Evolutionary conservation across 208 protist genomes (phyloP).

Genomic region (Leishmania amazonensis): DNA sequence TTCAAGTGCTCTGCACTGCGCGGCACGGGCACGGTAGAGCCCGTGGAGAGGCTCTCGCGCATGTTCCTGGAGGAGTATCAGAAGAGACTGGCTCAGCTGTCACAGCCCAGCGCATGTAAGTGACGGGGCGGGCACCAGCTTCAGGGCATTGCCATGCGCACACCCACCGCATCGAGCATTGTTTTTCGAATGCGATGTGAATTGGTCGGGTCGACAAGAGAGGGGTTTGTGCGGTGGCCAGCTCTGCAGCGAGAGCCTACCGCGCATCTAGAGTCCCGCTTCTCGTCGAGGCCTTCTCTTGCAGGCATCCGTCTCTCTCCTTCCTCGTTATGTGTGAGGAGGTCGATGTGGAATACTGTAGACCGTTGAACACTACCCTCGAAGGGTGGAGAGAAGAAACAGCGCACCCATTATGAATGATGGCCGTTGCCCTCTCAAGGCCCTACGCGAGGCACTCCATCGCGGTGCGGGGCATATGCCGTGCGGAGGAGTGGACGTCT

Average conservation of each 20-base stretch:
- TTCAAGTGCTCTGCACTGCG: conserved; percentile 89
- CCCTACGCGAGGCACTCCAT: not conserved
- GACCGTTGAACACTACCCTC: not conserved
- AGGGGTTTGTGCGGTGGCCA: not conserved
- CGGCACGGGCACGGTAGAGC: conserved; percentile 78
- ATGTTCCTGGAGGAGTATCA: conserved; percentile 76
- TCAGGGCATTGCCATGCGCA: not conserved
- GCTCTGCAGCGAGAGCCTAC: not conserved
- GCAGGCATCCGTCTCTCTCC: not conserved
- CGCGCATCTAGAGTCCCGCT: not conserved
- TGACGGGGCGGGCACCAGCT: not conserved
- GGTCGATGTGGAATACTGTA: conserved; percentile 1
- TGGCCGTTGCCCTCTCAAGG: not conserved
- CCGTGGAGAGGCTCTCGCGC: conserved; percentile 74
- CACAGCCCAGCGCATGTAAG: not conserved
- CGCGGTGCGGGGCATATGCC: not conserved
- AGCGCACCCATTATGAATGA: not conserved
- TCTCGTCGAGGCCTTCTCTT: not conserved
- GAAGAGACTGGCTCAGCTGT: conserved; percentile 48
- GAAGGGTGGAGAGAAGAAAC: not conserved
- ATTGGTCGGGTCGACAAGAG: not conserved
- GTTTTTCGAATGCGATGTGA: too few species aligned
- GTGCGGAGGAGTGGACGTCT: not conserved
- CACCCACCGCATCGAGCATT: not conserved
- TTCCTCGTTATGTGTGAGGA: not conserved